Base-by-base conservation (phyloP, 371 early-diverging fungal species). In the Syncephalis fuscata region DNA sequence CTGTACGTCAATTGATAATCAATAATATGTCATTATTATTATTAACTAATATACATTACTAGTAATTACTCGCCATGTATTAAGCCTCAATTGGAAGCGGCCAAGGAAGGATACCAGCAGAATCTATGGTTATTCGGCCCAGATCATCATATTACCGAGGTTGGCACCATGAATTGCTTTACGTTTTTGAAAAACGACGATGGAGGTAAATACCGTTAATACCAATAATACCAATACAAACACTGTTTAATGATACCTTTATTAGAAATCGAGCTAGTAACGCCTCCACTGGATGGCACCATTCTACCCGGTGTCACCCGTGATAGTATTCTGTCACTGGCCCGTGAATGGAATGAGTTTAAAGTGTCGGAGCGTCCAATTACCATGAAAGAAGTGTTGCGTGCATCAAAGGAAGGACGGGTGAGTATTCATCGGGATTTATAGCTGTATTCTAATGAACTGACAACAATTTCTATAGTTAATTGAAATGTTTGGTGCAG, bases 241-340 rank as follows among this genome's bases (percentile, higher is more conserved):
- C 32, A 32, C 11, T 32, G 7, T 11, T 11, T 32, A 20, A 17
- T 19, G 19, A 10, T 41, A 27, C 19, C 2, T 38, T 45, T 15
- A 15, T 50, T 47, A 64, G 74, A 81, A 51, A 54, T 49, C 19
- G 95, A 96, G 64, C 74, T 96, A 37, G 73, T 85, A 16, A 96
- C 97, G 0, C 93, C 95, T 40, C 80, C 82, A 14, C 74, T 94
- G 51, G 92, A 94, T 66, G 97, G 97, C 32, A 81, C 91, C 46
- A 93, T 96, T 57, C 73, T 96, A 44, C 93, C 94, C 2, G 97
- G 97, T 50, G 92, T 96, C 44, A 94, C 94, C n/a, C 82, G 97
- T 50, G 90, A 89, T 72, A 89, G 89, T 27, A 84, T 96, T 62
- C 66, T 96, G 55, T 39, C 55, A 17, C 70, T 96, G 43, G 78